Base-by-base conservation (phyloP, 2,329 filamentous ascomycete species). In the Claviceps sp. region DNA sequence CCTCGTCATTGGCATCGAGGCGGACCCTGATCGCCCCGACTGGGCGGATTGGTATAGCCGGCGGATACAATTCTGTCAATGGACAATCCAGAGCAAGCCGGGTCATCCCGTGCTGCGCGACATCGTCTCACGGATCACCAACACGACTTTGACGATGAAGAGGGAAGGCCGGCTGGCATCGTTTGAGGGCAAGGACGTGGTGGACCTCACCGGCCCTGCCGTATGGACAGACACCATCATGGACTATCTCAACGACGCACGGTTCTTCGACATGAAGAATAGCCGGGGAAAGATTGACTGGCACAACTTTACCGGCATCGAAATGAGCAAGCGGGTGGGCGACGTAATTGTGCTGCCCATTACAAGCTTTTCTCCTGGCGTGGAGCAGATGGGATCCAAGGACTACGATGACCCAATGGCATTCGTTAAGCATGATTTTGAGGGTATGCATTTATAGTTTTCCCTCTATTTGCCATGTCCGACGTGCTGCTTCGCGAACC, bases 21-120 rank as follows among this genome's bases (percentile, higher is more conserved):
- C 93, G 4, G 93, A 98, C 64, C 89, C 93, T 0, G 89, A 97
- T 67, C 81, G 93, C 47, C 79, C 81, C 3, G 93, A 98, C 66
- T 98, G 93, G 93, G 78, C 81, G 38, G 75, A 95, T 1, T 97
- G 91, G 93, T 98, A 97, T 73, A 93, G 88, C 57, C 85, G 93
- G 54, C 81, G 91, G 57, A 90, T 98, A 55, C 93, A 97, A 66
- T 97, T 98, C 69, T 98, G 93, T 70, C 93, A 98, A 67, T 98
- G 93, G 93, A 98, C 93, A 1, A 96, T 98, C 56, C 91, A 97
- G 68, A 75, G 86, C 53, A 98, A 98, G 69, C 86, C 91, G 0
- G 93, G 93, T 11, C 93, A 98, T 65, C 93, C 93, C 0, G 82
- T 95, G 13, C 77, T 98, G 54, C 82, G 90, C 56, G 88, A 96